Percentiles rank a stretch among this genome's conserved stretches.
These are phyloP conservation scores for Candida smagusa DNA, from an alignment of 1,139 yeast genomes.

Conservation along the genomic window DNA sequence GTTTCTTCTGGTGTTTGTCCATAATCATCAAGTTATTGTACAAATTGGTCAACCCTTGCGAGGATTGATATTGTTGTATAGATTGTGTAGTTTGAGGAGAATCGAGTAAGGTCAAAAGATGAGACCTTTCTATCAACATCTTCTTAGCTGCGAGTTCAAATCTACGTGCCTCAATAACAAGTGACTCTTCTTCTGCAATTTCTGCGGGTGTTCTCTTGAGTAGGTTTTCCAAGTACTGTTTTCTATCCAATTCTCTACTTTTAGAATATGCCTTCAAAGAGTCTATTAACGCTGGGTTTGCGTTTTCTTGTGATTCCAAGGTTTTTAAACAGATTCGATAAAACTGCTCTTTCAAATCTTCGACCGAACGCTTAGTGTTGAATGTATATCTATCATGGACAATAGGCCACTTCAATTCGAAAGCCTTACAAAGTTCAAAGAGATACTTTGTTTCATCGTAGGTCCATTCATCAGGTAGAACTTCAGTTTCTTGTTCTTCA, in stretches of 20 bases:
- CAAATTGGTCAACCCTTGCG: constrained; percentile 86
- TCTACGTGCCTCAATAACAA: constrained; percentile 87
- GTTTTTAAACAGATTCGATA: constrained; percentile 48
- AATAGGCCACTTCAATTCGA: constrained; percentile 86
- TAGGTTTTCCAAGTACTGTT: constrained; percentile 72
- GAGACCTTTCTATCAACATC: constrained; percentile 79
- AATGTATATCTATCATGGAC: constrained; percentile 70
- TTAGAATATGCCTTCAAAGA: constrained; percentile 58
- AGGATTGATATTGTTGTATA: constrained; percentile 73
- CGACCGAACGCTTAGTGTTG: constrained; percentile 44
- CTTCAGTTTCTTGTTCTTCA: constrained; percentile 9
- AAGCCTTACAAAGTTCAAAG: constrained; percentile 67
- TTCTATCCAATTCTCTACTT: constrained; percentile 69
- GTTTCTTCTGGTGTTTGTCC: constrained; percentile 59
- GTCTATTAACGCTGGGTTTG: constrained; percentile 47
- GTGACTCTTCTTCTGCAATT: constrained; percentile 94
- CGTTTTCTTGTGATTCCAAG: constrained; percentile 44
- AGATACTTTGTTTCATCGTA: constrained; percentile 75
- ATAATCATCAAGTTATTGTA: constrained; percentile 76
- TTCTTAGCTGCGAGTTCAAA: constrained; percentile 92
- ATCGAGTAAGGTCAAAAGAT: constrained; percentile 73
- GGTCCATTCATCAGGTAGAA: constrained; percentile 48
- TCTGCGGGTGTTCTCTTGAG: constrained; percentile 90
- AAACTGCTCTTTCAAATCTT: constrained; percentile 81
- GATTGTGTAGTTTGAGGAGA: constrained; percentile 84